Evolutionary conservation across 2,329 filamentous ascomycete species (phyloP).

Genomic region (Calonectria hongkongensis): DNA sequence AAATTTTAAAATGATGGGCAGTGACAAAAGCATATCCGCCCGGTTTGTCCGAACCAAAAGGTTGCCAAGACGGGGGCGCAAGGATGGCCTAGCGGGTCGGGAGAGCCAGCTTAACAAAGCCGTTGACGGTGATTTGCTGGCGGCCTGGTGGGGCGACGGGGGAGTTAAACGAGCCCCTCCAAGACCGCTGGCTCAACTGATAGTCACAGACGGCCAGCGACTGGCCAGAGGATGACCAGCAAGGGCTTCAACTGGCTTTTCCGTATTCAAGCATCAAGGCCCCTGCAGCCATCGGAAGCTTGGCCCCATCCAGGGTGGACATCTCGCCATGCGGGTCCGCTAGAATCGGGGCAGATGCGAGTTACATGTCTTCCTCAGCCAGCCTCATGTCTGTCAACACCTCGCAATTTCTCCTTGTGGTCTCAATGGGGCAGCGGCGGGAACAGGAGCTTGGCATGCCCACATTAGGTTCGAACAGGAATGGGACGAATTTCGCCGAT

Average conservation of each 20-base stretch:
- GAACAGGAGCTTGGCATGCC: background rate
- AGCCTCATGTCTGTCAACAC: slow-evolving; percentile 6
- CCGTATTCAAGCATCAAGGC: slow-evolving; percentile 29
- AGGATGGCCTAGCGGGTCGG: slow-evolving; percentile 6
- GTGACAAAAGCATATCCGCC: slow-evolving; percentile 25
- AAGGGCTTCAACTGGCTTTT: slow-evolving; percentile 7
- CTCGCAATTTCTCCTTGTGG: slow-evolving; percentile 12
- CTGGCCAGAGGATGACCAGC: slow-evolving; percentile 3
- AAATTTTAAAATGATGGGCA: slow-evolving; percentile 23
- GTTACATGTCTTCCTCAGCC: slow-evolving; percentile 3
- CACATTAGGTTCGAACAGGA: slow-evolving; percentile 8
- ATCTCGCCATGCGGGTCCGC: slow-evolving; percentile 28
- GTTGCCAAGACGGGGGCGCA: slow-evolving; percentile 17
- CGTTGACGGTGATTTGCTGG: slow-evolving; percentile 11
- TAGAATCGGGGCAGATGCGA: slow-evolving; percentile 18
- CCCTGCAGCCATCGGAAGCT: slow-evolving; percentile 32
- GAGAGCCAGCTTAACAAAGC: background rate
- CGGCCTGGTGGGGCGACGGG: background rate
- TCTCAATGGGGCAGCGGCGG: background rate
- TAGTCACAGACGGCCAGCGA: slow-evolving; percentile 27
- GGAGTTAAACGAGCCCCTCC: slow-evolving; percentile 8
- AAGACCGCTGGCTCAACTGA: background rate
- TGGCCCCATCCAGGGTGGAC: slow-evolving; percentile 9
- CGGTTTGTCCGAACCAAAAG: slow-evolving; percentile 26
- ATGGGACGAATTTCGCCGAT: slow-evolving; percentile 11